Evolutionary conservation across 2,329 filamentous ascomycete genomes (phyloP).

Genomic region (Hypoxylon sp.): DNA sequence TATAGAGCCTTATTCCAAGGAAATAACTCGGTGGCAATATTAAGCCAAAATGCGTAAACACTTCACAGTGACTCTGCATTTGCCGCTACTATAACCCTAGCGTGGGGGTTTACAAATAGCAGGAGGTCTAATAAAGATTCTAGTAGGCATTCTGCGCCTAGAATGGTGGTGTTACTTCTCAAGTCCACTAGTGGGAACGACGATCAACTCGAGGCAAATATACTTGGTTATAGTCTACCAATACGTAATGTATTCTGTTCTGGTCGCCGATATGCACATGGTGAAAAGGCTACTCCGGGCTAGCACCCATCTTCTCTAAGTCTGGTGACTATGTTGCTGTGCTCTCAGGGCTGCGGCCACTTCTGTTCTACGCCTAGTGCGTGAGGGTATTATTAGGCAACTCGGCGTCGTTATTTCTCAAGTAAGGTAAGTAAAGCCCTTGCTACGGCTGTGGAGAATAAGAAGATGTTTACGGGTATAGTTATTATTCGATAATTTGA

Average conservation of each 20-base stretch:
- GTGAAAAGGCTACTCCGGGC: not conserved
- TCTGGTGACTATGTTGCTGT: constrained; percentile 8
- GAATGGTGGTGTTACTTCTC: not conserved
- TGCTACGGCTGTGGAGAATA: not conserved
- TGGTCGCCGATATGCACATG: not conserved
- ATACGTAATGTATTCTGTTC: not conserved
- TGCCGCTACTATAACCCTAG: not conserved
- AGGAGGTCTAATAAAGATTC: not conserved
- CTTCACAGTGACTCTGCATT: not conserved
- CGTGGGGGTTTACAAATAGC: not conserved
- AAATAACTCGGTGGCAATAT: not conserved
- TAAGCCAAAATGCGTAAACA: not conserved
- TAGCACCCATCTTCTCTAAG: not conserved
- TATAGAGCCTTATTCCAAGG: not conserved
- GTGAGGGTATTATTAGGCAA: constrained; percentile 13
- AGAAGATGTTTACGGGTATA: not conserved
- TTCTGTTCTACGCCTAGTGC: constrained; percentile 5
- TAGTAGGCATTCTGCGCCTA: not conserved
- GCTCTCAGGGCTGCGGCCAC: constrained; percentile 1
- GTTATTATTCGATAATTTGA: constrained; percentile 1
- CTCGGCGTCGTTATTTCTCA: constrained; percentile 8
- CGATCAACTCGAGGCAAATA: not conserved
- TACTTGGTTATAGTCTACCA: not conserved
- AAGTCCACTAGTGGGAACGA: not conserved
- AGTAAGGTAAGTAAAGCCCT: constrained; percentile 9